Conservation (phyloP, 2,329 filamentous ascomycete genomes). For the Stachybotrys elegans region DNA sequence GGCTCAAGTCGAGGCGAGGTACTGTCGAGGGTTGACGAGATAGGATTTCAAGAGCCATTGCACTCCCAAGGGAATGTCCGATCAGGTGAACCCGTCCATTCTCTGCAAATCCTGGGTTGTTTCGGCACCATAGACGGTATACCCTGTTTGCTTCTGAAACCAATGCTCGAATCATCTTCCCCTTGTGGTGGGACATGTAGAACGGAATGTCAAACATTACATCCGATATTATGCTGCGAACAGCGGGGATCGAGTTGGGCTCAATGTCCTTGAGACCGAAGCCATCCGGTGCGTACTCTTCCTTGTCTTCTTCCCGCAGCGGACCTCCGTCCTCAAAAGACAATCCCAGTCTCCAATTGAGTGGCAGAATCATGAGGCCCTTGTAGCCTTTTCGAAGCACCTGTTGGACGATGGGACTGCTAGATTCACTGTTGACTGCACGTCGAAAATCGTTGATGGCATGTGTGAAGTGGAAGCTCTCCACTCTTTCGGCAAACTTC, state of each 20-base stretch:
- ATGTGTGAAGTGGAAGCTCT: slow-evolving; percentile 96
- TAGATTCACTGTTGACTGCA: slow-evolving; percentile 79
- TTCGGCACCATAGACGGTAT: slow-evolving; percentile 90
- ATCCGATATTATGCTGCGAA: slow-evolving; percentile 92
- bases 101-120: slow-evolving; percentile 81
- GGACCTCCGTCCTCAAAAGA: slow-evolving; percentile 77
- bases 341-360: slow-evolving; percentile 90
- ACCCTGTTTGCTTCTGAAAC: slow-evolving; percentile 89
- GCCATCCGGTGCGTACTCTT: slow-evolving; percentile 52
- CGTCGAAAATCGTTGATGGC: slow-evolving; percentile 87
- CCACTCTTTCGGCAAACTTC: slow-evolving; percentile 88
- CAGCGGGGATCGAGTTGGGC: slow-evolving; percentile 79
- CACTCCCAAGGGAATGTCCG: slow-evolving; percentile 88
- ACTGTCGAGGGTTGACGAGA: slow-evolving; percentile 78
- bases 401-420: slow-evolving; percentile 66
- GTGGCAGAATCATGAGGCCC: slow-evolving; percentile 86
- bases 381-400: slow-evolving; percentile 74
- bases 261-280: slow-evolving; percentile 81
- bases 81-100: slow-evolving; percentile 85
- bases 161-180: slow-evolving; percentile 88
- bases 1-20: slow-evolving; percentile 42
- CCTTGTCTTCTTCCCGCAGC: slow-evolving; percentile 48
- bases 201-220: slow-evolving; percentile 99
- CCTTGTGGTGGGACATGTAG: slow-evolving; percentile 93
- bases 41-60: slow-evolving; percentile 89